Evolutionary conservation across 495 filamentous ascomycete species (phyloP), one percentile per base, ranked within the genome.

Genomic region (Umbilicaria muhlenbergii): DNA sequence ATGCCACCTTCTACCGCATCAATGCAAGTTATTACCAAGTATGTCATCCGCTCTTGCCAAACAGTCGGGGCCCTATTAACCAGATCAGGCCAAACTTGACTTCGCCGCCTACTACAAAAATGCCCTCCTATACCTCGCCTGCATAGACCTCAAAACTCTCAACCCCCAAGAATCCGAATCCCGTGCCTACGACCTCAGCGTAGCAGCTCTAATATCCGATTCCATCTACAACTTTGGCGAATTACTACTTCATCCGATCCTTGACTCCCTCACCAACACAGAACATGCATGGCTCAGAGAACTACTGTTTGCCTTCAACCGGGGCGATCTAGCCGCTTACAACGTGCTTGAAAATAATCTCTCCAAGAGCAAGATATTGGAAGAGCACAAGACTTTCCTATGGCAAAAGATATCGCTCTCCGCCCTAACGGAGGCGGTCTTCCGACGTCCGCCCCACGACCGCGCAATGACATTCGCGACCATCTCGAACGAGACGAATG

Each of bases 161-260:
- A 65, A 73, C 19, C 65, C 73, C 44, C 58, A 62, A 31, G 91
- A 96, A 59, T 80, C 82, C 48, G 75, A 74, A 55, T 69, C 69
- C 36, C 81, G 88, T 38, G 91, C 91, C 39, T 89, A 94, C 67
- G 86, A 94, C 64, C 81, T 99, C 46, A 76, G 77, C 54, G 78
- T 99, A 38, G 87, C 92, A 15, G 91, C 91, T 11, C 71, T 99
- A 10, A 81, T 94, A 32, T 94, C 86, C 40, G 85, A 88, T 58
- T 78, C 74, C 48, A 96, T 96, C 66, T 96, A 96, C 73, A 99
- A 96, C 71, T 99, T 99, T 49, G 91, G 91, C 62, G 91, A 99
- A 70, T 85, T 99, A 5, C 78, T 99, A 16, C 77, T 96, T 46
- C 91, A 99, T 65, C 92, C 91, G 5, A 92, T 99, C 55, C 79